Conservation (phyloP, 345 rosid species). For the Cardamine resedifolia region DNA sequence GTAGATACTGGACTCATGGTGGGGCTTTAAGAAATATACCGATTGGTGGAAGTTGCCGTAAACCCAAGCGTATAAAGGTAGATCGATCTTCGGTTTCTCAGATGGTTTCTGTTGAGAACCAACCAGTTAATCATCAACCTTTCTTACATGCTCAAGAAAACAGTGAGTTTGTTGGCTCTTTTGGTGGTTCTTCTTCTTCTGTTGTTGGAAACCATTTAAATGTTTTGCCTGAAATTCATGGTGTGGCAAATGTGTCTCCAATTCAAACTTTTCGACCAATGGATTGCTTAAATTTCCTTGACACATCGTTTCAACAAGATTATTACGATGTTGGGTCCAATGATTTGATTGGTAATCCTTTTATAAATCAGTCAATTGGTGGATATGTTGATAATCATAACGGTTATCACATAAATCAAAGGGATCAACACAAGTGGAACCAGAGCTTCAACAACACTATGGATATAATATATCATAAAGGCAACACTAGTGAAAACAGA, state of each 20-base stretch:
- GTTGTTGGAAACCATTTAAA: not conserved
- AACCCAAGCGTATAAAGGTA: not conserved
- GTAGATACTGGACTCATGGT: conserved; percentile 39
- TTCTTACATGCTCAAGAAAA: conserved; percentile 13
- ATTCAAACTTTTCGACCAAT: not conserved
- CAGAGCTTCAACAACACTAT: conserved; percentile 4
- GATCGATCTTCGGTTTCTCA: conserved; percentile 4
- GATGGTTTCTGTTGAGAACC: not conserved
- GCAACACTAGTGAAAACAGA: not conserved
- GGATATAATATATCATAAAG: not conserved
- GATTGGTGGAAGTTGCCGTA: conserved; percentile 26
- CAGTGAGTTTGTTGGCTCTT: conserved; percentile 7
- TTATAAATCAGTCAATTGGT: conserved; percentile 15
- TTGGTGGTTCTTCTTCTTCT: conserved; percentile 9
- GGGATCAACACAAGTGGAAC: conserved; percentile 7
- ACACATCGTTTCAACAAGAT: not conserved
- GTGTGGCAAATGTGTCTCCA: conserved; percentile 15
- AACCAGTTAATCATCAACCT: conserved; percentile 2
- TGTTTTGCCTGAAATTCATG: not conserved
- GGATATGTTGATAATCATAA: not conserved
- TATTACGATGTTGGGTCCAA: conserved; percentile 11
- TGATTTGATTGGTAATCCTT: conserved; percentile 15
- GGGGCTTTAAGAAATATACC: conserved; percentile 30
- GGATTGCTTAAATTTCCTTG: not conserved
- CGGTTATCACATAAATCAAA: not conserved